Evolutionary conservation across 306 rosid genomes (phyloP), one percentile per base, ranked within the genome.

Genomic region (Notholithocarpus densiflorus): DNA sequence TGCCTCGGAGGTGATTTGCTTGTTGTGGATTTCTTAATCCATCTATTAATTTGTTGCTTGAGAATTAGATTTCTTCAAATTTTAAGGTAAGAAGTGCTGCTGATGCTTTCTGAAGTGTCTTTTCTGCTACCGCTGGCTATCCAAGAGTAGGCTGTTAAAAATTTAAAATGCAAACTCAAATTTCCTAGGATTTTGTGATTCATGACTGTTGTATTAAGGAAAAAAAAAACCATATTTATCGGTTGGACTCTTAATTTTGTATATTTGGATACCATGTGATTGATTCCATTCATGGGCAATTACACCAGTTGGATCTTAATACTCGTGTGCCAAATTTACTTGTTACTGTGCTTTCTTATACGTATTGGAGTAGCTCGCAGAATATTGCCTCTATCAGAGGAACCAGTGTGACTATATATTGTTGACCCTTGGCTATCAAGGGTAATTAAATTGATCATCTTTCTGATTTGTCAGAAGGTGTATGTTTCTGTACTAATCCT

Each of bases 11-110:
- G 82, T 78, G 83, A 89, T 88, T 94, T 92, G 64, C 81, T 65
- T 87, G 90, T 45, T 74, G 89, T 74, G 97, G 97, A 70, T 94
- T 92, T 87, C 97, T 94, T 85, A 97, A 92, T 85, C 88, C 92
- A 34, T 92, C 97, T 71, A 90, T 94, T 77, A 91, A 94, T 89
- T 74, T 92, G 80, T 88, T 92, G 88, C 92, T 91, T 54, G 97
- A 94, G 89, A 89, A 86, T 86, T 97, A 92, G 73, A 83, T 86
- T 84, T 94, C 95, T 81, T 77, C 87, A 78, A 88, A 82, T 74
- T 87, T 75, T 59, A 80, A 77, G 78, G 92, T 94, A 83, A 89
- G 95, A 86, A 90, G 83, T 26, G 90, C 97, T 43, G 82, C 95
- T 43, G 3, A 43, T 88, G 85, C 88, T 82, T 88, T 86, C 79